Conservation (phyloP, 176 grass and related monocot genomes). For the Elymus sibiricus region DNA sequence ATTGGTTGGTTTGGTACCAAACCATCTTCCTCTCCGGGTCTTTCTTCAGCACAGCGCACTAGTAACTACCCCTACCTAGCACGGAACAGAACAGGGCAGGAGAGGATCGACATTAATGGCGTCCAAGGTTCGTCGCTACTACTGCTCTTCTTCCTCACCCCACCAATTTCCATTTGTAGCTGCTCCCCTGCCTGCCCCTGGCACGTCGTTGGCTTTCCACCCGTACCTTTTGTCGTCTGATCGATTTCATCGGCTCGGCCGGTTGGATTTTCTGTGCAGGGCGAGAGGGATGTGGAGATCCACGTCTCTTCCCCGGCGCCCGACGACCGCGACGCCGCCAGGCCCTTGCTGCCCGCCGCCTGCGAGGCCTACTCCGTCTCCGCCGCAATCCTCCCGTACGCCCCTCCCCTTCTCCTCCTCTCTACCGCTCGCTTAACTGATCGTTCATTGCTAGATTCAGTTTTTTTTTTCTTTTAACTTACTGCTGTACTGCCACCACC, state of each 20-base stretch:
- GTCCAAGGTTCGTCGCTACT: not conserved
- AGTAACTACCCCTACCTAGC: not conserved
- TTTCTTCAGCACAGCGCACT: not conserved
- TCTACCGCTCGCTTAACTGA: not conserved
- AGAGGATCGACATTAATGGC: not conserved
- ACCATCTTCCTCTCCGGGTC: not conserved
- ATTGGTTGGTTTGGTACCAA: not conserved
- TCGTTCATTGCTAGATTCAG: not conserved
- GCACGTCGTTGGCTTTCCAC: not conserved
- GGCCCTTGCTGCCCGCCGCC: constrained; percentile 5
- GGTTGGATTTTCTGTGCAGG: not conserved
- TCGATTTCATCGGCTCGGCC: not conserved
- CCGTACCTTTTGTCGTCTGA: not conserved
- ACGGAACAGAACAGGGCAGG: not conserved
- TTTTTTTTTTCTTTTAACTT: not conserved
- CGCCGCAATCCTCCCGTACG: constrained; percentile 14
- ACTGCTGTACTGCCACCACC: not conserved
- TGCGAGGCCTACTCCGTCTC: constrained; percentile 14
- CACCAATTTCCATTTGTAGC: not conserved
- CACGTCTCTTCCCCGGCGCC: not conserved
- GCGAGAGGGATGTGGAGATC: constrained; percentile 14
- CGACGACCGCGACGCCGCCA: not conserved
- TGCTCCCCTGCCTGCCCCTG: not conserved
- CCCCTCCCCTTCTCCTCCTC: not conserved
- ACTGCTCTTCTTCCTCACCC: not conserved